A percentile compares a stretch with the other conserved stretches of the same genome.
Conservation (phyloP, 164 flowering plant genomes). For the Piper betle region DNA sequence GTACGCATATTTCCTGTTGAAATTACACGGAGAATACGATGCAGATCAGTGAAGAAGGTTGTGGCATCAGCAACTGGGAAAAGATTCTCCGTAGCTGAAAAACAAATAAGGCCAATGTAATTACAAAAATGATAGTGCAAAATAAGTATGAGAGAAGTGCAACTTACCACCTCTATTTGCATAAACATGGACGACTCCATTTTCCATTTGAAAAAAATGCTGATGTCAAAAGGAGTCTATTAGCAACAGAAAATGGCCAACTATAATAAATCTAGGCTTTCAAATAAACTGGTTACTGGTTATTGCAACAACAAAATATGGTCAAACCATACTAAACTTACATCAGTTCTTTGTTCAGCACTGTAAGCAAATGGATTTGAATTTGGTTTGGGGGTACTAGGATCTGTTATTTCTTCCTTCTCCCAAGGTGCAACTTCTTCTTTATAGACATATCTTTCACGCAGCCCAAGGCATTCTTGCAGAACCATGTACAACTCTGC, state of each 20-base stretch:
- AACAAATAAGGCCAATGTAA: slow-evolving; percentile 1
- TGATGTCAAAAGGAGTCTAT: too few species aligned
- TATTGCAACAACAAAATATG: too few species aligned
- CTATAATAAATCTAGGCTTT: too few species aligned
- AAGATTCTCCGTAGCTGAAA: slow-evolving; percentile 65
- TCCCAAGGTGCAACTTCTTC: slow-evolving; percentile 93
- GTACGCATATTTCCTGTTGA: slow-evolving; percentile 84
- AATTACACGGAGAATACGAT: slow-evolving; percentile 69
- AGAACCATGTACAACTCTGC: slow-evolving; percentile 57
- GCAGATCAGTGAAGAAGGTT: slow-evolving; percentile 86
- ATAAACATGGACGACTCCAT: too few species aligned
- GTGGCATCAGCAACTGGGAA: slow-evolving; percentile 92
- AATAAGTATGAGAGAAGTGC: not conserved
- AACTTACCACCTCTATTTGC: too few species aligned
- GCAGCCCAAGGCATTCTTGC: slow-evolving; percentile 83
- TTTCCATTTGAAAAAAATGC: too few species aligned
- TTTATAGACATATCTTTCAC: slow-evolving; percentile 61
- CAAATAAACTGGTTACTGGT: too few species aligned
- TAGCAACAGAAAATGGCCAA: too few species aligned
- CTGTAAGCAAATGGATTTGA: slow-evolving; percentile 62
- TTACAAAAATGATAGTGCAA: not conserved
- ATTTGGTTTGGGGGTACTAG: slow-evolving; percentile 84
- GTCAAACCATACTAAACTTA: slow-evolving; percentile 21
- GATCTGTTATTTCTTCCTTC: slow-evolving; percentile 77
- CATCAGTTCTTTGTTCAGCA: slow-evolving; percentile 71